Evolutionary conservation across 1,284 basidiomycete genomes (phyloP), one percentile per base, ranked within the genome.

Genomic region (Trichosporon coremiiforme): DNA sequence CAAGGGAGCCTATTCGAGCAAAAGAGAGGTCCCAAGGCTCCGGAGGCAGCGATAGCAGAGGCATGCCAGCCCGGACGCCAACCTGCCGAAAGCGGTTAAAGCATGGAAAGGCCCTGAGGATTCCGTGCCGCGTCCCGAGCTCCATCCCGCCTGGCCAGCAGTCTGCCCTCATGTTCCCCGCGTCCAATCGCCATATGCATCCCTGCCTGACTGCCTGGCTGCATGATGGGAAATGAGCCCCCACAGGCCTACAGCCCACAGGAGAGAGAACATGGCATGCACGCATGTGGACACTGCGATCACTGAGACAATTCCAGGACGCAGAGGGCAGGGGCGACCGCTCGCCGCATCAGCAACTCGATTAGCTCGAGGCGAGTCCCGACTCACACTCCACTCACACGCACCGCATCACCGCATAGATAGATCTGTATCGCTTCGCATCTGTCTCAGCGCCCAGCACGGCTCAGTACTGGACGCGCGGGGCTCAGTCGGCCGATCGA

Each of bases 101-200:
- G 15, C 29, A 29, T 9, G 10, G 55, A 3, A 3, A 33, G n/a
- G n/a, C 55, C 55, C 55, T 57, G 55, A 57, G 13, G 55, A 15
- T 57, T 31, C 55, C 29, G 25, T 57, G 55, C 55, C 55, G 55
- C 55, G 55, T 57, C 55, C 55, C 55, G 55, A 31, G 25, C 29
- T 31, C 55, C 55, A 57, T 53, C 47, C 41, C 41, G 7, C 41
- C 41, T 17, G 38, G 2, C 10, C 15, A 1, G n/a, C n/a, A n/a
- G n/a, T 4, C 41, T 17, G 41, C 41, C 41, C 41, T 15, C 41
- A 45, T 45, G 41, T 45, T 45, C 41, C 15, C 41, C 41, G 15
- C 7, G 41, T 15, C 41, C 41, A 45, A 45, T 45, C 41, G 41
- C 41, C 41, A 45, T n/a, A 22, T 53, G 20, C 50, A 53, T 53